Evolutionary conservation across 768 basidiomycete species (phyloP).

Genomic region (Sporobolomyces pararoseus): DNA sequence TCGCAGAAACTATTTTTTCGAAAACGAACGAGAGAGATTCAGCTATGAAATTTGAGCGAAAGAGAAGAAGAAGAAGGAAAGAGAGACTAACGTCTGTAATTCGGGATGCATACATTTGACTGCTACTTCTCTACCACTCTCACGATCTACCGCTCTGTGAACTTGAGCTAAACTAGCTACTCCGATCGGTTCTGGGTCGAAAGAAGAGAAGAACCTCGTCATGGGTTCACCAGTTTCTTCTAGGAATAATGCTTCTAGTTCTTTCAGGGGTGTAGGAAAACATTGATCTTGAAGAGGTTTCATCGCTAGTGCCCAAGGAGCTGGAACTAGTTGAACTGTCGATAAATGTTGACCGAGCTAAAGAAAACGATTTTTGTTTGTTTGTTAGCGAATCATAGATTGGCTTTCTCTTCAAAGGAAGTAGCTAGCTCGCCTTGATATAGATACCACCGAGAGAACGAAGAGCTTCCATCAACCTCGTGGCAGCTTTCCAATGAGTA

Average conservation of each 20-base stretch:
- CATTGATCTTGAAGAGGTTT: slow-evolving; percentile 77
- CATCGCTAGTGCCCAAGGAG: slow-evolving; percentile 63
- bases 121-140: slow-evolving; percentile 71
- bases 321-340: slow-evolving; percentile 58
- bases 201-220: slow-evolving; percentile 73
- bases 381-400: no score
- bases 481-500: slow-evolving; percentile 71
- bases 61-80: neutral
- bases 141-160: slow-evolving; percentile 70
- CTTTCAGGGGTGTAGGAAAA: slow-evolving; percentile 76
- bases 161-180: slow-evolving; percentile 96
- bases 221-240: slow-evolving; percentile 72
- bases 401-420: neutral
- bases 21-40: neutral
- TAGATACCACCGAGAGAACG: slow-evolving; percentile 78
- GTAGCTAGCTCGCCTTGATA: slow-evolving; percentile 61
- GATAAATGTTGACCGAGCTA: slow-evolving; percentile 76
- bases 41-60: no score
- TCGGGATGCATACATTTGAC: slow-evolving; percentile 87
- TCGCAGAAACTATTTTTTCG: slow-evolving; percentile 53
- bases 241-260: slow-evolving; percentile 69
- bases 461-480: slow-evolving; percentile 72
- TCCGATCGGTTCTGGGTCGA: slow-evolving; percentile 82
- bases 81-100: slow-evolving; percentile 68
- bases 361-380: slow-evolving; percentile 30